Conservation (phyloP, 129 eudicot species). For the Escallonia herrerae region DNA sequence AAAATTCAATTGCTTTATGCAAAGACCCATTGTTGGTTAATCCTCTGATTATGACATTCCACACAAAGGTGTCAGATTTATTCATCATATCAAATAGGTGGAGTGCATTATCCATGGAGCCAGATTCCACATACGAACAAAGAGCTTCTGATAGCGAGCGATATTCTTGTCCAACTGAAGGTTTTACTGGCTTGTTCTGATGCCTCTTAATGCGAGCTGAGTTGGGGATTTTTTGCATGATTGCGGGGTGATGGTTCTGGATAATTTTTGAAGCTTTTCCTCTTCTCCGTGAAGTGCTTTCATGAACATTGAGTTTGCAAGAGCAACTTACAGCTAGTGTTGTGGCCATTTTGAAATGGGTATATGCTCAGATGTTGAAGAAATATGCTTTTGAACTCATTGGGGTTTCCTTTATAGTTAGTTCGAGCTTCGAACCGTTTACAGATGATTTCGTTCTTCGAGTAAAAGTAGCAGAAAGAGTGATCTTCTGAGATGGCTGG, state of each 20-base stretch:
- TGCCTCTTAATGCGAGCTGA: slow-evolving; percentile 1
- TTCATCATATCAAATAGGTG: slow-evolving; percentile 56
- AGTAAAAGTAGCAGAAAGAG: too few species aligned
- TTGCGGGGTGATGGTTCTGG: slow-evolving; percentile 4
- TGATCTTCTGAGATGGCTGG: too few species aligned
- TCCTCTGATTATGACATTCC: slow-evolving; percentile 61
- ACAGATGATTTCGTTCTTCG: too few species aligned
- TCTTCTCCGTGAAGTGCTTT: background rate
- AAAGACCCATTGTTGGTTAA: slow-evolving; percentile 39
- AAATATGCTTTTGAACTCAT: background rate
- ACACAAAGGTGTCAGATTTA: slow-evolving; percentile 39
- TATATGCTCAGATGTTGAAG: background rate
- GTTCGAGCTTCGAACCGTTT: too few species aligned
- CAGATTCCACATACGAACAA: slow-evolving; percentile 18
- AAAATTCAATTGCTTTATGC: slow-evolving; percentile 35
- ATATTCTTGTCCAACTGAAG: background rate
- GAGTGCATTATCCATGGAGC: slow-evolving; percentile 57
- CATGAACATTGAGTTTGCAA: background rate
- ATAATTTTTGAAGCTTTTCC: slow-evolving; percentile 2
- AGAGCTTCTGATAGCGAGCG: slow-evolving; percentile 10
- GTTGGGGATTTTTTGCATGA: background rate
- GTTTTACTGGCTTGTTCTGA: background rate
- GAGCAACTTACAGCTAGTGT: background rate
- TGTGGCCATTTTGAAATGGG: background rate
- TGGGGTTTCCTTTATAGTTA: background rate